Evolutionary conservation across 805 yeast genomes (phyloP).

Genomic region (Sugiyamaella valdiviana): DNA sequence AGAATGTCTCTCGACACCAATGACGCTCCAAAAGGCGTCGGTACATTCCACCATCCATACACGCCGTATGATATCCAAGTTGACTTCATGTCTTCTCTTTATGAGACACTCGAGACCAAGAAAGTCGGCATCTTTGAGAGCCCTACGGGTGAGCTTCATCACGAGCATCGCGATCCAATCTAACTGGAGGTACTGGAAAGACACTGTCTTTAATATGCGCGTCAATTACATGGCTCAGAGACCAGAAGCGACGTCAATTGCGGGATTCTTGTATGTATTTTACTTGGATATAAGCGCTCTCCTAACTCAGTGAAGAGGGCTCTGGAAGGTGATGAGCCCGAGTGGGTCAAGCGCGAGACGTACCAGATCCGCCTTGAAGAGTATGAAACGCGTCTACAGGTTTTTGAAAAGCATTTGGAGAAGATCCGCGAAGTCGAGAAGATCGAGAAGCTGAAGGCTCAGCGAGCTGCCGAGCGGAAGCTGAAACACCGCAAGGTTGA

Average conservation of each 20-base stretch:
- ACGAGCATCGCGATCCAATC: not conserved
- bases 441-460: constrained; percentile 11
- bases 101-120: constrained; percentile 47
- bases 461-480: constrained; percentile 7
- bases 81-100: constrained; percentile 70
- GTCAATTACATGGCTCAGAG: constrained; percentile 73
- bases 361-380: constrained; percentile 21
- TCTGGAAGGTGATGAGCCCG: constrained; percentile 52
- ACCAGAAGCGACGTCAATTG: constrained; percentile 35
- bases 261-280: constrained; percentile 11
- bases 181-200: constrained; percentile 48
- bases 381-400: constrained; percentile 17
- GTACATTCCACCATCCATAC: constrained; percentile 65
- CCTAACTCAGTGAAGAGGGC: constrained; percentile 10
- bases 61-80: constrained; percentile 73
- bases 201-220: constrained; percentile 83
- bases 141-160: constrained; percentile 67
- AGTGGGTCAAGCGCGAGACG: constrained; percentile 52
- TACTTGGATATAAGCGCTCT: not conserved
- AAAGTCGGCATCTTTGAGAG: constrained; percentile 82
- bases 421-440: constrained; percentile 14
- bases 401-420: constrained; percentile 22
- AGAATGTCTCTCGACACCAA: too few relatives aligned
- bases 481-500: constrained; percentile 17
- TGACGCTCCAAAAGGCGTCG: not conserved